Evolutionary conservation across 202 grass and related monocot genomes (phyloP).

Genomic region (Hordeum pubiflorum): DNA sequence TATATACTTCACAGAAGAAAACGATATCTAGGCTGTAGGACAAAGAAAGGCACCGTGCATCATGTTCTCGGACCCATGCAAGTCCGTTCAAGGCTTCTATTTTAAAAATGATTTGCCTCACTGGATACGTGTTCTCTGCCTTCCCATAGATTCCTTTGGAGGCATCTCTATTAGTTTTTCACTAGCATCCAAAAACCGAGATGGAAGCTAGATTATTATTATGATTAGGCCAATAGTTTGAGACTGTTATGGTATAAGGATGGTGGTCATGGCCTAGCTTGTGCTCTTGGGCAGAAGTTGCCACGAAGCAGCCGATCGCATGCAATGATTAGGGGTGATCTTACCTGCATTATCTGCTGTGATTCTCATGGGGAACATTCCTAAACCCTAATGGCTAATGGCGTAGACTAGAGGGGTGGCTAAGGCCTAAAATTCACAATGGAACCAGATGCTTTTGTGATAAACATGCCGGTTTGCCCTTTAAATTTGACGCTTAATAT

Average conservation of each 20-base stretch:
- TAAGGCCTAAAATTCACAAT: not conserved
- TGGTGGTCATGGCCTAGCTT: not conserved
- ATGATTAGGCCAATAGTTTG: conserved; percentile 15
- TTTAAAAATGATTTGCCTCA: conserved; percentile 31
- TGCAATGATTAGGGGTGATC: conserved; percentile 32
- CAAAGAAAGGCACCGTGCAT: conserved; percentile 25
- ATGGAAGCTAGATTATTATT: conserved; percentile 35
- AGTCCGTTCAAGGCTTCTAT: not conserved
- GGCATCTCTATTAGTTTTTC: conserved; percentile 21
- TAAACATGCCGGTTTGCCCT: not conserved
- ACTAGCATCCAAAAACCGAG: conserved; percentile 7
- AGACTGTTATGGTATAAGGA: not conserved
- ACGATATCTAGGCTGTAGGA: not conserved
- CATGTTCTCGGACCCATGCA: conserved; percentile 27
- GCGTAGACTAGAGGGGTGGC: not conserved
- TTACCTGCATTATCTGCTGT: not conserved
- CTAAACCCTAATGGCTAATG: not conserved
- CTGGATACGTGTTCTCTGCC: conserved; percentile 33
- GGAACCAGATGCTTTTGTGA: conserved; percentile 7
- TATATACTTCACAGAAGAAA: not conserved
- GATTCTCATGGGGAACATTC: conserved; percentile 31
- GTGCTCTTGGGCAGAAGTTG: conserved; percentile 29
- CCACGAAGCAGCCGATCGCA: conserved; percentile 13
- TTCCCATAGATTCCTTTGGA: conserved; percentile 42
- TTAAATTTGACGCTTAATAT: not conserved